Conservation (phyloP, 176 grass and related monocot species). For the Ensete ventricosum region DNA sequence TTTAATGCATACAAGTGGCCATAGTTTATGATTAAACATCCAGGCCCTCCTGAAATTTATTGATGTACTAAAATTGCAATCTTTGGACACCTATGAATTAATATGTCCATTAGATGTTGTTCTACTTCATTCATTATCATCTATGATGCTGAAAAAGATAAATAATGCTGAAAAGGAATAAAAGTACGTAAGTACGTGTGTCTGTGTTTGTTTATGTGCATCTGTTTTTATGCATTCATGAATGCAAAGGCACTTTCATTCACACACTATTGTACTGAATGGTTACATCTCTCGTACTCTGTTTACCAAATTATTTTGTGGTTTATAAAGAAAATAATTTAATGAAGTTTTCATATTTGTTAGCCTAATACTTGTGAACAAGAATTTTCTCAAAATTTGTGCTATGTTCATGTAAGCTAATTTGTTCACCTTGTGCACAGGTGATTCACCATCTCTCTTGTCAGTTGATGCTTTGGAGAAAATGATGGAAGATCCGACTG, state of each 20-base stretch:
- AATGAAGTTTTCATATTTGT: background rate
- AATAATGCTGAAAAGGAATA: background rate
- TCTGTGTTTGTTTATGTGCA: background rate
- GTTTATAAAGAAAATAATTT: too few species aligned
- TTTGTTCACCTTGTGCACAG: slow-evolving; percentile 16
- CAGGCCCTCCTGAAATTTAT: too few species aligned
- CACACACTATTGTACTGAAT: too few species aligned
- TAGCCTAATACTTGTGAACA: background rate
- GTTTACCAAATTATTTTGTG: too few species aligned
- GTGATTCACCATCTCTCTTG: slow-evolving; percentile 44
- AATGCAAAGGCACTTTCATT: background rate
- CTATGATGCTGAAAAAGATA: background rate
- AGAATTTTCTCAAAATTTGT: background rate
- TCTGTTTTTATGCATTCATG: background rate
- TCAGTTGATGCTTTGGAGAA: slow-evolving; percentile 89
- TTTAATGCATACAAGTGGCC: background rate
- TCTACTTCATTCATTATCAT: background rate
- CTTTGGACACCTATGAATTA: background rate
- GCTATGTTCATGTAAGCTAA: background rate
- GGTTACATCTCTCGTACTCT: too few species aligned
- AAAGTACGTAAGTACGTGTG: background rate
- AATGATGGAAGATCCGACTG: slow-evolving; percentile 98
- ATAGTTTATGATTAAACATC: background rate
- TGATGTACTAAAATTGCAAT: background rate
- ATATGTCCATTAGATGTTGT: background rate